phyloP scores from a whole-genome alignment of 495 filamentous ascomycete genomes.

The Parathielavia appendiculata region DNA sequence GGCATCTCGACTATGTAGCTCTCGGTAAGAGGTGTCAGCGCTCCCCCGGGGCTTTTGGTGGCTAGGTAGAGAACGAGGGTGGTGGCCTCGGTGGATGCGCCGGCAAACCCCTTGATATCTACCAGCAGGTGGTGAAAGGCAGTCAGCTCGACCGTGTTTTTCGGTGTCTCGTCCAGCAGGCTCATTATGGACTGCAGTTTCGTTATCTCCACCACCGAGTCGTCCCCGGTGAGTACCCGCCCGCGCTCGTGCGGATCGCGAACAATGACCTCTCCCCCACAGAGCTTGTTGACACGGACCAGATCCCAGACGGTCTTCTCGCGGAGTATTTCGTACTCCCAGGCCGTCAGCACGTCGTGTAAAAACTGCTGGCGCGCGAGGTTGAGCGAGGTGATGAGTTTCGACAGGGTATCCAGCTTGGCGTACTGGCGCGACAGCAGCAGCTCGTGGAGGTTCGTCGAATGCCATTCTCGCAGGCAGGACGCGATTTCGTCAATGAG shows the following conservation, averaged over 20 bases:
- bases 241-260: conserved; percentile 79
- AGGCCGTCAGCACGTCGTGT: conserved; percentile 82
- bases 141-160: conserved; percentile 58
- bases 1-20: conserved; percentile 76
- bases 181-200: conserved; percentile 94
- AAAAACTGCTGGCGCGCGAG: conserved; percentile 80
- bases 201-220: conserved; percentile 87
- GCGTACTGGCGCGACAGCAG: conserved; percentile 75
- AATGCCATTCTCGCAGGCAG: conserved; percentile 96
- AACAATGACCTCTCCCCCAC: conserved; percentile 88
- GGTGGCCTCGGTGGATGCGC: conserved; percentile 63
- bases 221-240: conserved; percentile 80
- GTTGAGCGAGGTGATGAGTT: conserved; percentile 73
- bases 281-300: conserved; percentile 86
- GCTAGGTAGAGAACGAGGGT: conserved; percentile 78
- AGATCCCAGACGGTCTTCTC: conserved; percentile 93
- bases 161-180: conserved; percentile 74
- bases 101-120: conserved; percentile 73
- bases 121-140: conserved; percentile 80
- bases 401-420: conserved; percentile 73
- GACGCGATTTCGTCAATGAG: conserved; percentile 96
- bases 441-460: conserved; percentile 92
- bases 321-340: conserved; percentile 69
- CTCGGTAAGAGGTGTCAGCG: conserved; percentile 69
- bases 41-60: conserved; percentile 56